Conservation (phyloP, 169 alveolate species). For the Theileria annulata region DNA sequence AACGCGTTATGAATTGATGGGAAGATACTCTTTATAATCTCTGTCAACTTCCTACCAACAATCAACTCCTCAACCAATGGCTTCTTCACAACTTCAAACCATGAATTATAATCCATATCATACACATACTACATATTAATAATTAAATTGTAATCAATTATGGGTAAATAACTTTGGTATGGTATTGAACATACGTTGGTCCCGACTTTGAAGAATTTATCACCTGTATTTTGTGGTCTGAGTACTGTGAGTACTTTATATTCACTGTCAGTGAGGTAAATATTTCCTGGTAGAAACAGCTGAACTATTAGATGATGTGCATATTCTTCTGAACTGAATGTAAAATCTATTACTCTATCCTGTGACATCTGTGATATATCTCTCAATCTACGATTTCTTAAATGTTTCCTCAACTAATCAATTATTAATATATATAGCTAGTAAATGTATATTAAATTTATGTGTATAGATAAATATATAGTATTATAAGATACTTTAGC, state of each 20-base stretch:
- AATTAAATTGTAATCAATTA: not conserved
- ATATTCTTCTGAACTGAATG: conserved; percentile 90
- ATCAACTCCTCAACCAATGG: conserved; percentile 16
- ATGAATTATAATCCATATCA: conserved; percentile 25
- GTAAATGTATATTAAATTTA: too few species aligned
- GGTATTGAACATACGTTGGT: conserved; percentile 9
- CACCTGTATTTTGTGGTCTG: conserved; percentile 65
- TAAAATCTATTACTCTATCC: conserved; percentile 89
- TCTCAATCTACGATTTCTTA: conserved; percentile 69
- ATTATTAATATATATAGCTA: not conserved
- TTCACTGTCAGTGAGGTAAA: conserved; percentile 88
- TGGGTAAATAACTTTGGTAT: not conserved
- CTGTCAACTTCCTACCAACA: not conserved
- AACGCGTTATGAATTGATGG: conserved; percentile 38
- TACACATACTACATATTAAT: conserved; percentile 8
- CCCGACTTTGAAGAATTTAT: conserved; percentile 57
- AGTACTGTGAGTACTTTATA: conserved; percentile 80
- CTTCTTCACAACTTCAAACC: conserved; percentile 10
- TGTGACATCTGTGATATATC: conserved; percentile 82
- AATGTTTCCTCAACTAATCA: conserved; percentile 70
- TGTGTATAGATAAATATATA: not conserved
- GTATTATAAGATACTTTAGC: conserved; percentile 59
- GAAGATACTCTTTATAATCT: conserved; percentile 26
- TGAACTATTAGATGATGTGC: conserved; percentile 89
- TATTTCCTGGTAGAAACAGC: conserved; percentile 91